These are phyloP conservation scores for Pisolithus albus DNA, from an alignment of 768 basidiomycete genomes.

Conservation along the genomic window DNA sequence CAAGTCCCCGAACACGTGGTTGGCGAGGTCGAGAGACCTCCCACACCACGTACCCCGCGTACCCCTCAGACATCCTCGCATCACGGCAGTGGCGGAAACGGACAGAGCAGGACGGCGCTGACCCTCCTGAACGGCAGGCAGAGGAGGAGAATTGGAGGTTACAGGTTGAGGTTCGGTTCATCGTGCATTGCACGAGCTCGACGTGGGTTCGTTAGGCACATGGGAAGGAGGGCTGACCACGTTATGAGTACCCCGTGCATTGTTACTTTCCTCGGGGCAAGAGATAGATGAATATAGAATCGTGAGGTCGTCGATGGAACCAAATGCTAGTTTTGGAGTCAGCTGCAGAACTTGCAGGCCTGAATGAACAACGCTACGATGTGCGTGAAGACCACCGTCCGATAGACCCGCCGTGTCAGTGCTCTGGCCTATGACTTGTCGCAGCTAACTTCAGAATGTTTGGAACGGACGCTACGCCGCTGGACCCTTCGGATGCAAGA, in stretches of 20 bases:
- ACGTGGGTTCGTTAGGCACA: constrained; percentile 77
- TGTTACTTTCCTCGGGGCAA: not conserved
- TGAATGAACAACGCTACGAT: too few species aligned
- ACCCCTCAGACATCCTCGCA: not conserved
- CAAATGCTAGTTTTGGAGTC: too few species aligned
- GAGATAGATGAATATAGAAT: too few species aligned
- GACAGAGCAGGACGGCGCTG: not conserved
- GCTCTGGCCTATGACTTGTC: too few species aligned
- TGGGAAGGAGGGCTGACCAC: constrained; percentile 71
- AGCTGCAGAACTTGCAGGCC: too few species aligned
- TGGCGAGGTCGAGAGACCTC: constrained; percentile 9
- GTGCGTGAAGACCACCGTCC: too few species aligned
- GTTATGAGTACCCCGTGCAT: constrained; percentile 47
- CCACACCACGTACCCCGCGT: not conserved
- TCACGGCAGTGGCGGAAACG: not conserved
- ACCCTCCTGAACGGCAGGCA: constrained; percentile 17
- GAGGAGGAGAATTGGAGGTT: constrained; percentile 42
- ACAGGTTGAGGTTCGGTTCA: constrained; percentile 70
- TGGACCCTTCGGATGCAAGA: too few species aligned
- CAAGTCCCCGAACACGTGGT: constrained; percentile 8
- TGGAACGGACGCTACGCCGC: too few species aligned
- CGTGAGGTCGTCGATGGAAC: too few species aligned
- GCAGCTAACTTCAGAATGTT: too few species aligned
- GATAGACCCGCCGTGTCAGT: too few species aligned
- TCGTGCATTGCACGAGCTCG: constrained; percentile 78